Evolutionary conservation across 257 asterid species (phyloP).

Genomic region (Fraxinus americana): DNA sequence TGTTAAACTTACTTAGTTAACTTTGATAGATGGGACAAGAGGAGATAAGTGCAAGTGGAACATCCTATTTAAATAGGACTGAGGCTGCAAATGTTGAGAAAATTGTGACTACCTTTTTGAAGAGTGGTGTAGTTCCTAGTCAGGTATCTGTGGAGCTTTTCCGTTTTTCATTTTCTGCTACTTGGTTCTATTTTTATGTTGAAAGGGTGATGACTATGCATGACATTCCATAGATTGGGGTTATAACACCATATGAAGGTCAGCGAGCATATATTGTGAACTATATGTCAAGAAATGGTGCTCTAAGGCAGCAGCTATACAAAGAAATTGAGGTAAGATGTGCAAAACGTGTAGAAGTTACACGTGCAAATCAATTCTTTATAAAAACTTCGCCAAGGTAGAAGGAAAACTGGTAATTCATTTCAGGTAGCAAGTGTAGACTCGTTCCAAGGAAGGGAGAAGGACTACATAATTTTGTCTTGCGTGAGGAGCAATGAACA

Average conservation of each 20-base stretch:
- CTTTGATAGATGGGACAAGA: slow-evolving; percentile 94
- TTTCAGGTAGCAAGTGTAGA: slow-evolving; percentile 97
- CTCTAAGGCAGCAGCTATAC: slow-evolving; percentile 93
- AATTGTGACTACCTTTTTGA: slow-evolving; percentile 89
- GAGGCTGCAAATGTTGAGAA: slow-evolving; percentile 98
- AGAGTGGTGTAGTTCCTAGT: slow-evolving; percentile 96
- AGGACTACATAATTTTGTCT: slow-evolving; percentile 88
- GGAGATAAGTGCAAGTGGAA: slow-evolving; percentile 98
- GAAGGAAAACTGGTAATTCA: slow-evolving; percentile 24
- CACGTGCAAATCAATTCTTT: background rate
- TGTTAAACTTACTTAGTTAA: slow-evolving; percentile 15
- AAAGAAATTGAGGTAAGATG: slow-evolving; percentile 88
- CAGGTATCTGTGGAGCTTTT: slow-evolving; percentile 55
- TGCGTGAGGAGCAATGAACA: slow-evolving; percentile 99
- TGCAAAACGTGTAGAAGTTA: slow-evolving; percentile 4
- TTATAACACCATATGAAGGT: slow-evolving; percentile 97
- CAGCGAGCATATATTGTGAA: slow-evolving; percentile 97
- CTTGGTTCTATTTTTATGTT: slow-evolving; percentile 14
- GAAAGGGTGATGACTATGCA: slow-evolving; percentile 16
- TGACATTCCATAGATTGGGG: slow-evolving; percentile 69
- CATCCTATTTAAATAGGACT: slow-evolving; percentile 90
- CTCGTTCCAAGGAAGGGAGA: slow-evolving; percentile 98
- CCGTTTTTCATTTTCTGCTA: slow-evolving; percentile 13
- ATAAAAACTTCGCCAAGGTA: background rate
- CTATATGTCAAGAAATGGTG: slow-evolving; percentile 93